A percentile compares a stretch with the other conserved stretches of the same genome.
phyloP scores from a whole-genome alignment of 768 basidiomycete genomes.

The Leccinellum albellum region DNA sequence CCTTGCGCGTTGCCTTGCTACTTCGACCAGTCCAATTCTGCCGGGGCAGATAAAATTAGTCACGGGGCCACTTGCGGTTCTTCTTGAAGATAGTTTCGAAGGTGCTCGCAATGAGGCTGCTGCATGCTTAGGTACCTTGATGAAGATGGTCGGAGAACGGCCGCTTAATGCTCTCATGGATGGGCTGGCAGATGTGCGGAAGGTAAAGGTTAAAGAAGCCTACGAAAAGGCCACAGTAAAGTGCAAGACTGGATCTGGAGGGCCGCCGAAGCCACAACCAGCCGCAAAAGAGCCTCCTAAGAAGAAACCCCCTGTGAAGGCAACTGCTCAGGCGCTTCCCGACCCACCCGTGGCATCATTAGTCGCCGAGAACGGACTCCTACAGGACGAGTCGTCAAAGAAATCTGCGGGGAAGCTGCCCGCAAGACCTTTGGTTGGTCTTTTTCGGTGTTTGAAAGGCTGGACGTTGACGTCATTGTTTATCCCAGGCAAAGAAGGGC shows the following conservation, averaged over 20 bases:
- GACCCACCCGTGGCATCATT: conserved; percentile 20
- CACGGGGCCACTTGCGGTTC: conserved; percentile 65
- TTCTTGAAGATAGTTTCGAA: conserved; percentile 87
- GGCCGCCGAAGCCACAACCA: conserved; percentile 40
- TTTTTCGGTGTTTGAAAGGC: not conserved
- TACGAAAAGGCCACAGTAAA: conserved; percentile 91
- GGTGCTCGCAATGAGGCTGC: conserved; percentile 91
- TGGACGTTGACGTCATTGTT: conserved; percentile 1
- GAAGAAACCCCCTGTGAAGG: conserved; percentile 36
- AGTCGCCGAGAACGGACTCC: conserved; percentile 11
- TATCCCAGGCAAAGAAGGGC: conserved; percentile 50
- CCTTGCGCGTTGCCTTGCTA: conserved; percentile 70
- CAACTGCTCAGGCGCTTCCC: conserved; percentile 11
- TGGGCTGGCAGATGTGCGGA: conserved; percentile 78
- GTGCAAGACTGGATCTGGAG: conserved; percentile 63
- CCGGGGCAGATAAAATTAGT: conserved; percentile 77
- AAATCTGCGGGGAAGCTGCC: conserved; percentile 51
- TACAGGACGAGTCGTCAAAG: conserved; percentile 34
- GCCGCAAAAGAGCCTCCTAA: conserved; percentile 33
- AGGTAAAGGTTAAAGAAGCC: conserved; percentile 90
- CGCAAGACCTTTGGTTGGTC: conserved; percentile 41
- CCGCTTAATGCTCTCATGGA: conserved; percentile 86
- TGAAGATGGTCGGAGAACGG: conserved; percentile 96
- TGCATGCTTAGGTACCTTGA: conserved; percentile 78
- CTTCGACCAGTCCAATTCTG: conserved; percentile 65